A percentile compares a stretch with the other conserved stretches of the same genome.
phyloP scores from a whole-genome alignment of 2,329 filamentous ascomycete species.

The Aspergillus texensis region DNA sequence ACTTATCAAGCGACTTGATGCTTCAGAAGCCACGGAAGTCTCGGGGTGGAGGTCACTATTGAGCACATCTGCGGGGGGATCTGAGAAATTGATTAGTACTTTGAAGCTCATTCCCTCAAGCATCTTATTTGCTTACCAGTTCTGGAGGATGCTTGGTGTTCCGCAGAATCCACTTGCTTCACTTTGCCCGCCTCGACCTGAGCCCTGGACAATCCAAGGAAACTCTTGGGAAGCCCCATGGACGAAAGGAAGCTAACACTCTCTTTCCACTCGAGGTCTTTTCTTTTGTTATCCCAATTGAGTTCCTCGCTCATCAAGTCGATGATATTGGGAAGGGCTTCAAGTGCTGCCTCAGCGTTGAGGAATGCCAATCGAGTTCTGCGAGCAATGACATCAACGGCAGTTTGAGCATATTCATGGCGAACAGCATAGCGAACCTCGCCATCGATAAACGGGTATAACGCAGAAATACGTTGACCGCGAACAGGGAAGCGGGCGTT shows the following conservation, averaged over 20 bases:
- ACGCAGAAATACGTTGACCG: slow-evolving; percentile 73
- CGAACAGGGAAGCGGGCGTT: slow-evolving; percentile 79
- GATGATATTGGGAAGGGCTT: slow-evolving; percentile 81
- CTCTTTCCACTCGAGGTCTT: slow-evolving; percentile 80
- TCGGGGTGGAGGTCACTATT: slow-evolving; percentile 42
- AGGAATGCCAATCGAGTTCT: slow-evolving; percentile 85
- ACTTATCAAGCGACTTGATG: slow-evolving; percentile 47
- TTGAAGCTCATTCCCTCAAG: background rate
- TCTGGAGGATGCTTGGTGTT: slow-evolving; percentile 45
- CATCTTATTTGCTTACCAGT: slow-evolving; percentile 37
- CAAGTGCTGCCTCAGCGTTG: slow-evolving; percentile 86
- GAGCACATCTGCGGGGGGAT: slow-evolving; percentile 37
- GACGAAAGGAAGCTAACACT: slow-evolving; percentile 60
- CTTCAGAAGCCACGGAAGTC: slow-evolving; percentile 32
- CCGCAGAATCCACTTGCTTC: slow-evolving; percentile 45
- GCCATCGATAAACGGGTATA: slow-evolving; percentile 91
- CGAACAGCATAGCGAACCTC: slow-evolving; percentile 86
- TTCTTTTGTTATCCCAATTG: slow-evolving; percentile 71
- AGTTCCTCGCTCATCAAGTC: slow-evolving; percentile 88
- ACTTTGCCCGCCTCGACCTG: slow-evolving; percentile 62
- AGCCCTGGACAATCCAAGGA: slow-evolving; percentile 57
- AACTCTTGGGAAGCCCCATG: slow-evolving; percentile 64
- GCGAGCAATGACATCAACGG: slow-evolving; percentile 83
- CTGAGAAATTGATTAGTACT: slow-evolving; percentile 9
- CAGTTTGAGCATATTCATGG: slow-evolving; percentile 90